Evolutionary conservation across 805 yeast species (phyloP).

Genomic region (Pichia cephalocereana): DNA sequence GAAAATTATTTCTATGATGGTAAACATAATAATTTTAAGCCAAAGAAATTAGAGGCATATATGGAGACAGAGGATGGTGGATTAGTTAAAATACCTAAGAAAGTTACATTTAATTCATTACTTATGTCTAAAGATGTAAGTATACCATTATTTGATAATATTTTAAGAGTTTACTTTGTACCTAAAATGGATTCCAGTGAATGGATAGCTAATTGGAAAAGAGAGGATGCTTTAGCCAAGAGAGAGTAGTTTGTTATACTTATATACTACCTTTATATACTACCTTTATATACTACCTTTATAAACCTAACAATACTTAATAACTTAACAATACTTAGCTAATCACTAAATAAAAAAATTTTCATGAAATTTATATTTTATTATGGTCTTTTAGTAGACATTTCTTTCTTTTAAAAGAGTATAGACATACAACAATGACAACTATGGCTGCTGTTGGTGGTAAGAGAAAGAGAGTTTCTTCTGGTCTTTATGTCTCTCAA

Average conservation of each 20-base stretch:
- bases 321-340: too few species aligned
- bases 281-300: too few species aligned
- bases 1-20: constrained; percentile 59
- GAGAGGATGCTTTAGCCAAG: constrained; percentile 45
- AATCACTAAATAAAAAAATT: too few species aligned
- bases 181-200: constrained; percentile 57
- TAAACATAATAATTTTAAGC: constrained; percentile 48
- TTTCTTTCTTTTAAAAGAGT: too few species aligned
- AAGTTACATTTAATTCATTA: constrained; percentile 53
- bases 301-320: too few species aligned
- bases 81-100: constrained; percentile 75
- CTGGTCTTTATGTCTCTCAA: constrained; percentile 60
- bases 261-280: not conserved
- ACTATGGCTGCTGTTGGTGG: not conserved
- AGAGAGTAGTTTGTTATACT: constrained; percentile 18
- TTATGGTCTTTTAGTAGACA: too few species aligned
- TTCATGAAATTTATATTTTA: too few species aligned
- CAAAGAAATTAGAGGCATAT: constrained; percentile 56
- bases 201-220: constrained; percentile 66
- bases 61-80: constrained; percentile 84
- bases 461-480: constrained; percentile 36
- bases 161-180: constrained; percentile 65
- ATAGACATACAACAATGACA: not conserved
- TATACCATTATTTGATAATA: constrained; percentile 70
- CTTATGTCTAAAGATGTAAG: constrained; percentile 52